phyloP scores from a whole-genome alignment of 2,329 filamentous ascomycete species.

The Aspergillus sp. region DNA sequence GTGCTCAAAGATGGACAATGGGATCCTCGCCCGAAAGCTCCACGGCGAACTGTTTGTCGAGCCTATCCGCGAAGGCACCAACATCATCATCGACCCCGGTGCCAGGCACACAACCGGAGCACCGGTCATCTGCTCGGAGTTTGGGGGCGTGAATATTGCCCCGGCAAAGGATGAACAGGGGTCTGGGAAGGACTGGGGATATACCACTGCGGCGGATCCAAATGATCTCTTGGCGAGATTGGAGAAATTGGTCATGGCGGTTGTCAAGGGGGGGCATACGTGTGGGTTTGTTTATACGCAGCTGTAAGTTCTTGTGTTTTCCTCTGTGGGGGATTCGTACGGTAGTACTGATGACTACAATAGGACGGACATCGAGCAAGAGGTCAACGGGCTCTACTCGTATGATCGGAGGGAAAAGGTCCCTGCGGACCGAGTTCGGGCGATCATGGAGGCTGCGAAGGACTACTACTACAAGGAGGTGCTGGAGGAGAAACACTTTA shows the following conservation, averaged over 20 bases:
- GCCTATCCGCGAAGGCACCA: slow-evolving; percentile 40
- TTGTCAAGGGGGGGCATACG: slow-evolving; percentile 60
- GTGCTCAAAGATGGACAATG: slow-evolving; percentile 55
- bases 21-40: slow-evolving; percentile 59
- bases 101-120: slow-evolving; percentile 58
- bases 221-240: slow-evolving; percentile 64
- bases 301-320: slow-evolving; percentile 51
- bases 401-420: slow-evolving; percentile 67
- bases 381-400: slow-evolving; percentile 69
- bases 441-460: slow-evolving; percentile 60
- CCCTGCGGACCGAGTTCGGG: slow-evolving; percentile 60
- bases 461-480: slow-evolving; percentile 47
- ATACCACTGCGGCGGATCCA: slow-evolving; percentile 66
- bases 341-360: not conserved
- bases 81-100: slow-evolving; percentile 50
- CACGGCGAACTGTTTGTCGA: slow-evolving; percentile 61
- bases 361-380: slow-evolving; percentile 66
- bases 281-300: slow-evolving; percentile 71
- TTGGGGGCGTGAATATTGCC: slow-evolving; percentile 70
- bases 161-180: slow-evolving; percentile 46
- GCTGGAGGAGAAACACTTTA: not conserved
- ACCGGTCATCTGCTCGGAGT: slow-evolving; percentile 69
- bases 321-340: too few relatives aligned
- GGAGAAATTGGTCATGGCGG: slow-evolving; percentile 62
- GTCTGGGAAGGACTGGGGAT: slow-evolving; percentile 65